Evolutionary conservation across 805 yeast genomes (phyloP).

Genomic region (Metschnikowia santaceciliae): DNA sequence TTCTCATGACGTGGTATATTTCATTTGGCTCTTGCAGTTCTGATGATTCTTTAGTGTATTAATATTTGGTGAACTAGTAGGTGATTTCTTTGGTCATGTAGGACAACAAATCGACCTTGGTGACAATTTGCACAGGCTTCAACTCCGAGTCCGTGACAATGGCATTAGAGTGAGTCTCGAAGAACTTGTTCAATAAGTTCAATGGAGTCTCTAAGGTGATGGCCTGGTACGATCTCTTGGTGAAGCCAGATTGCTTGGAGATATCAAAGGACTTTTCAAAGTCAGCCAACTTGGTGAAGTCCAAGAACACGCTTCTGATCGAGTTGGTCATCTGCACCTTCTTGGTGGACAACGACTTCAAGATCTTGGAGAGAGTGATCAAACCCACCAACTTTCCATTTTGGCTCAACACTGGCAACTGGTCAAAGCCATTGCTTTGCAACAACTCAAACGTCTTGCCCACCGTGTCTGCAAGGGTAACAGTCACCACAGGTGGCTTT

Average conservation of each 20-base stretch:
- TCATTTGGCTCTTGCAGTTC: neutral
- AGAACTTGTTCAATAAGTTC: constrained; percentile 67
- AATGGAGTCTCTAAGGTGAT: constrained; percentile 65
- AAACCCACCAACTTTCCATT: constrained; percentile 67
- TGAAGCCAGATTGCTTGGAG: constrained; percentile 49
- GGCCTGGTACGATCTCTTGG: constrained; percentile 62
- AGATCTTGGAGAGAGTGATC: constrained; percentile 68
- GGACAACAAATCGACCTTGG: constrained; percentile 78
- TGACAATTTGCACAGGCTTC: constrained; percentile 78
- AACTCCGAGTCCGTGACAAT: constrained; percentile 68
- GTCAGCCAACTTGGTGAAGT: constrained; percentile 69
- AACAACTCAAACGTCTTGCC: constrained; percentile 64
- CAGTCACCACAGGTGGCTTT: constrained; percentile 77
- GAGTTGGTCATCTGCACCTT: constrained; percentile 52
- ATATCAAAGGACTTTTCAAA: constrained; percentile 62
- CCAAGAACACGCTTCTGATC: constrained; percentile 59
- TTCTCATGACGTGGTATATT: too few relatives aligned
- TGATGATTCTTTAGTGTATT: constrained; percentile 1
- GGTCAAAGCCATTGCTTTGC: constrained; percentile 78
- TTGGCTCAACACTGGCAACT: constrained; percentile 67
- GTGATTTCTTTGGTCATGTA: constrained; percentile 37
- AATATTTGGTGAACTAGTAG: constrained; percentile 6
- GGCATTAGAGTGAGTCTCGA: constrained; percentile 82
- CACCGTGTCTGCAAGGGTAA: constrained; percentile 54
- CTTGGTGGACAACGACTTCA: constrained; percentile 63